Base-by-base conservation (phyloP, 2,329 filamentous ascomycete species). In the Aspergillus puulaauensis region DNA sequence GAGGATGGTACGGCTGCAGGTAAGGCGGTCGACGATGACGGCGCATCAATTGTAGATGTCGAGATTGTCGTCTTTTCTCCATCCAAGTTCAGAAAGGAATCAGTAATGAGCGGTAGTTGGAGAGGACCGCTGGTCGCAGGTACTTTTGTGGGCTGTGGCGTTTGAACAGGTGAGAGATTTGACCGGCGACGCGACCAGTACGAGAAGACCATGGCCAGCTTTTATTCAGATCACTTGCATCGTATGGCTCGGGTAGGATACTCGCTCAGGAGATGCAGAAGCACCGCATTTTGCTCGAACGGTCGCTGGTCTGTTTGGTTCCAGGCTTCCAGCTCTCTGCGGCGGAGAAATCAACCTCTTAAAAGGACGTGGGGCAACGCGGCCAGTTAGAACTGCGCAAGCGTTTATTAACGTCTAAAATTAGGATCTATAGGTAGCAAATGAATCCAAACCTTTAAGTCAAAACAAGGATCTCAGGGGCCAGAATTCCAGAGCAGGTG, bases 151-250 rank as follows among this genome's bases (percentile, higher is more conserved):
- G 61, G 60, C 53, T 65, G 62, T 37, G 62, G 57, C 58, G 66
- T 62, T 27, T 66, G 62, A 21, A 66, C 63, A 56, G 69, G 70
- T 33, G 67, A 65, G 39, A 68, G 68, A 59, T 65, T 70, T 35
- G 68, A 70, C 53, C 72, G 72, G 61, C 73, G 72, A 54, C 73
- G 73, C 27, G 27, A 31, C 73, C 70, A 75, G 59, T 75, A 75
- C 24, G 73, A 73, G 59, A 75, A 75, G 47, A 75, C 73, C 73
- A 75, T 75, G 60, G 24, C 66, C 48, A 52, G 47, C 37, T 31
- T 53, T 50, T 50, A 47, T 58, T 39, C 50, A 52, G 57, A 45
- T 49, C 61, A 64, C 61, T 49, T 47, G 53, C 59, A 37, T 44
- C 37, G 31, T 50, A 37, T 40, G 50, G 27, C 8, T 62, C 51